Conservation (phyloP, 2,329 filamentous ascomycete genomes). For the Phialophora macrospora region DNA sequence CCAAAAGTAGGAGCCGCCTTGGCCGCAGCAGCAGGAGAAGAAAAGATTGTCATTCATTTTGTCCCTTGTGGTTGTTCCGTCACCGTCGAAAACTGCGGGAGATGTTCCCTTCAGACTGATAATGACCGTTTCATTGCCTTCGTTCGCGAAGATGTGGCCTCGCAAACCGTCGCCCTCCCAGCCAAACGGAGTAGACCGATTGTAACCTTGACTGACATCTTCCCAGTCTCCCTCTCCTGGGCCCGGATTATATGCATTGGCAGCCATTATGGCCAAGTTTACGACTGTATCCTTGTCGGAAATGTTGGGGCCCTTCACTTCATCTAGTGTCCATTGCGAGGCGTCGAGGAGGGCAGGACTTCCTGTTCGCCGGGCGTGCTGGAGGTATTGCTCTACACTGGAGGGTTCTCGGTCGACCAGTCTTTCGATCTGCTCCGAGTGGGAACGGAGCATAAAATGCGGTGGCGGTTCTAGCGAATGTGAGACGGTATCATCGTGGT, state of each 20-base stretch:
- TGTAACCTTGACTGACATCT: slow-evolving; percentile 77
- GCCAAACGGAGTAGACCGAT: slow-evolving; percentile 86
- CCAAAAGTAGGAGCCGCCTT: slow-evolving; percentile 89
- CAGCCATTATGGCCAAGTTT: slow-evolving; percentile 83
- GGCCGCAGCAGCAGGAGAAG: slow-evolving; percentile 96
- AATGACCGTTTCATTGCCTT: slow-evolving; percentile 81
- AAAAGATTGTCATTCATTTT: slow-evolving; percentile 98
- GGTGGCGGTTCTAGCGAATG: slow-evolving; percentile 56
- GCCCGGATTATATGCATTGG: slow-evolving; percentile 82
- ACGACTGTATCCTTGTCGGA: slow-evolving; percentile 84
- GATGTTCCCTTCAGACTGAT: slow-evolving; percentile 93
- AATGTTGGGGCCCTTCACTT: slow-evolving; percentile 77
- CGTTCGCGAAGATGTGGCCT: slow-evolving; percentile 89
- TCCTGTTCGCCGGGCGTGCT: slow-evolving; percentile 70
- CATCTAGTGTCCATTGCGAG: slow-evolving; percentile 81
- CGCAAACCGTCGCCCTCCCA: slow-evolving; percentile 89
- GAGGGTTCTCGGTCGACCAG: slow-evolving; percentile 76
- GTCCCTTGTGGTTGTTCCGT: slow-evolving; percentile 94
- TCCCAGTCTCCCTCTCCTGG: slow-evolving; percentile 79
- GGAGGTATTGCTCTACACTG: slow-evolving; percentile 78
- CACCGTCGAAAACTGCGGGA: slow-evolving; percentile 91
- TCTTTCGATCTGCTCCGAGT: slow-evolving; percentile 73
- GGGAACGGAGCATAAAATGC: slow-evolving; percentile 66
- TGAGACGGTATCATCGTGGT: slow-evolving; percentile 59
- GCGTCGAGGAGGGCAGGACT: slow-evolving; percentile 70